Evolutionary conservation across 169 alveolate species (phyloP).

Genomic region (Plasmodium falciparum): DNA sequence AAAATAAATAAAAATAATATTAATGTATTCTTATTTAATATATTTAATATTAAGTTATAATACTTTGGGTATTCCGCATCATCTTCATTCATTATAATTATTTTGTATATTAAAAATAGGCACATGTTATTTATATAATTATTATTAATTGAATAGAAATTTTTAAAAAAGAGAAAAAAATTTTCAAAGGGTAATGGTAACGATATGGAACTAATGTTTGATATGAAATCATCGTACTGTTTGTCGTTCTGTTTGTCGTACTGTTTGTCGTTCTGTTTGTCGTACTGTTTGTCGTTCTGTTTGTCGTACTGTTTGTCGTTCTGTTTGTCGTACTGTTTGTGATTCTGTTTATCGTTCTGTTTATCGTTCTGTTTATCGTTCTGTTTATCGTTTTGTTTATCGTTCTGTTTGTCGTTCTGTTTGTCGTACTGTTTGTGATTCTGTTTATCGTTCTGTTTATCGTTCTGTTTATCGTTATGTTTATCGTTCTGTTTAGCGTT

Average conservation of each 20-base stretch:
- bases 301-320: not conserved
- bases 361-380: not conserved
- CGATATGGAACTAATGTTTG: not conserved
- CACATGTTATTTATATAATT: slow-evolving; percentile 23
- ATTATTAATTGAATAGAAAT: slow-evolving; percentile 34
- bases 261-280: too few species aligned
- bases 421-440: too few species aligned
- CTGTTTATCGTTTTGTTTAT: too few species aligned
- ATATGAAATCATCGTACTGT: too few species aligned
- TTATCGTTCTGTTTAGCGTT: too few species aligned
- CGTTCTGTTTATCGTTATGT: too few species aligned
- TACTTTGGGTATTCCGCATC: slow-evolving; percentile 54
- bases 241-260: not conserved
- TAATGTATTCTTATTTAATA: slow-evolving; percentile 17
- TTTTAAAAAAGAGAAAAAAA: slow-evolving; percentile 34
- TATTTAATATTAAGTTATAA: slow-evolving; percentile 31
- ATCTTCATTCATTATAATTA: slow-evolving; percentile 59
- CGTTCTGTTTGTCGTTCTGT: too few species aligned
- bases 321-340: too few species aligned
- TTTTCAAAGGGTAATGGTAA: slow-evolving; percentile 11
- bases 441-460: not conserved
- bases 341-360: too few species aligned
- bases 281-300: too few species aligned
- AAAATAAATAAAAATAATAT: slow-evolving; percentile 33
- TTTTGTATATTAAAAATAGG: slow-evolving; percentile 40